A percentile compares a stretch with the other conserved stretches of the same genome.
Evolutionary conservation across 2,329 filamentous ascomycete species (phyloP).

Genomic region (Paecilomyces fulvus): DNA sequence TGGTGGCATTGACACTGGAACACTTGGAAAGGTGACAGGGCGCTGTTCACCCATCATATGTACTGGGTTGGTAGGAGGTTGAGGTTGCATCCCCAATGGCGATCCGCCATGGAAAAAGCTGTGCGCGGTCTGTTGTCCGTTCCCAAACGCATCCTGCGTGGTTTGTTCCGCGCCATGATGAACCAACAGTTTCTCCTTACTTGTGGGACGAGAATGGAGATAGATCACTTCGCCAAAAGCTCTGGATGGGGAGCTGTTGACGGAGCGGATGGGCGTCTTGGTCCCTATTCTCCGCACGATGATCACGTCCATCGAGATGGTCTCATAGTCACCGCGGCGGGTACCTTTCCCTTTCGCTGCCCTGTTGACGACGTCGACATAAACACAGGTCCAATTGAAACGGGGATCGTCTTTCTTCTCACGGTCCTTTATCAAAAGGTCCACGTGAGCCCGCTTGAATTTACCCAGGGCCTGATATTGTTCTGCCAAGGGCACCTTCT

Average conservation of each 20-base stretch:
- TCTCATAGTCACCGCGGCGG: constrained; percentile 21
- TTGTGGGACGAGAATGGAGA: constrained; percentile 1
- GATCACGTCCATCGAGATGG: constrained; percentile 26
- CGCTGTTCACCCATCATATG: neutral
- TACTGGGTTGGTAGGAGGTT: neutral
- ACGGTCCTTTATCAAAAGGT: constrained; percentile 25
- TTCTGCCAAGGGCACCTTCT: constrained; percentile 16
- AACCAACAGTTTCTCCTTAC: neutral
- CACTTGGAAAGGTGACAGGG: neutral
- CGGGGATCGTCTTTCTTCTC: constrained; percentile 16
- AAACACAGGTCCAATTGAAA: constrained; percentile 31
- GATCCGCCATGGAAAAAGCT: neutral
- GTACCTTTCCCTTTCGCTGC: constrained; percentile 18
- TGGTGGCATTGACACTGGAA: neutral
- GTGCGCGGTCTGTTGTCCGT: neutral
- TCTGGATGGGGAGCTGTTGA: constrained; percentile 3
- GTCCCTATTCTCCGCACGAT: constrained; percentile 20
- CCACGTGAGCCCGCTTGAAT: constrained; percentile 24
- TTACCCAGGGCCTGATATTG: constrained; percentile 22
- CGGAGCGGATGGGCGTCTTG: constrained; percentile 5
- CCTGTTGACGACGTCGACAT: constrained; percentile 23
- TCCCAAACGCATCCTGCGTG: neutral
- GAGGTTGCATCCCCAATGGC: neutral
- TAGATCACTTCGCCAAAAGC: constrained; percentile 10
- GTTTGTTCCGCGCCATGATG: neutral